Evolutionary conservation across 2,329 filamentous ascomycete genomes (phyloP), one percentile per base, ranked within the genome.

Genomic region (Cercospora sesami): DNA sequence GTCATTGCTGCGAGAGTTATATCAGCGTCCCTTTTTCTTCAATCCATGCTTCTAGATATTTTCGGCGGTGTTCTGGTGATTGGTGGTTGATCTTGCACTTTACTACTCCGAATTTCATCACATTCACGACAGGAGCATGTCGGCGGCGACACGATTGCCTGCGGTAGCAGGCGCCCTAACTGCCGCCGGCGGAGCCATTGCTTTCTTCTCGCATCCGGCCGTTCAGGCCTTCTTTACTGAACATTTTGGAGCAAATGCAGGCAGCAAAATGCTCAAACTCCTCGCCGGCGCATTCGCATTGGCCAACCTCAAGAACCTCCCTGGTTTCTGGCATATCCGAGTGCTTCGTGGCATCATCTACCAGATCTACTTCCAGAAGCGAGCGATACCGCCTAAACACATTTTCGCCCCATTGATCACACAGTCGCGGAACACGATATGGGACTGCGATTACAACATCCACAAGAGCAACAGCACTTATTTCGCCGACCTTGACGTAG

Each of bases 391-490:
- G 1, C 79, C 89, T 1, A 84, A 88, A 69, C 87, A 90, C 48
- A 86, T 95, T 72, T 95, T 94, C 82, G 86, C 88, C 60, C 89
- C 91, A 59, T 81, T 91, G 48, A 88, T 91, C 67, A 88, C 89
- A 16, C 82, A 84, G 45, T 87, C 90, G 6, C 87, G 89, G 75
- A 87, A 90, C 14, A 87, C 91, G 0, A 81, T 91, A 64, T 85
- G 91, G 73, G 93, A 96, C 80, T 92, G 90, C 75, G 94, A 97
- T 81, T 93, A 93, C 82, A 94, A 95, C 81, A 77, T 93, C 53
- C 91, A 94, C 84, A 93, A 94, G 78, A 89, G 89, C 69, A 92
- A 93, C 82, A 88, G 87, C 73, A 96, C 93, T 31, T 96, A 96
- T 83, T 96, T 96, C 78, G 84, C 89, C 72, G 93, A 96, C 79